Evolutionary conservation across 73 alveolate genomes (phyloP).

Genomic region (Loxodes magnus): DNA sequence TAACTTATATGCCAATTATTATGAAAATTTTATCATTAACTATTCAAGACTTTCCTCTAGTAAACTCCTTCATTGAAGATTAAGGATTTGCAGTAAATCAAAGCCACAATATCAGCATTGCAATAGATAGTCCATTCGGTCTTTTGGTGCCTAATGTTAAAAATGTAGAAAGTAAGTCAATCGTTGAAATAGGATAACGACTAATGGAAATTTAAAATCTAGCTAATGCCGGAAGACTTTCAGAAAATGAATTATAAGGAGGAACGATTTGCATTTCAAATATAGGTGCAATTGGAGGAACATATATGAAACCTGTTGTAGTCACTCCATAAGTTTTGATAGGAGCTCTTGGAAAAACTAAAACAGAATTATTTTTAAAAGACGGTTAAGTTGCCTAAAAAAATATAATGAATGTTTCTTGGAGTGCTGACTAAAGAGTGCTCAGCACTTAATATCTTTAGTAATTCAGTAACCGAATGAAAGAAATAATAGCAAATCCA

Average conservation of each 20-base stretch:
- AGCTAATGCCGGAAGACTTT: slow-evolving; percentile 46
- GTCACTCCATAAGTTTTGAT: slow-evolving; percentile 66
- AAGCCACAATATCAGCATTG: slow-evolving; percentile 69
- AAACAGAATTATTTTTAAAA: slow-evolving; percentile 17
- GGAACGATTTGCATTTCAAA: slow-evolving; percentile 72
- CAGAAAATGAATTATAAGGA: slow-evolving; percentile 49
- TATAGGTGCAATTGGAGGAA: slow-evolving; percentile 77
- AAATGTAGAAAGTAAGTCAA: slow-evolving; percentile 49
- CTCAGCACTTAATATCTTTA: too few species aligned
- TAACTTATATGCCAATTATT: slow-evolving; percentile 67
- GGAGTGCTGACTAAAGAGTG: too few species aligned
- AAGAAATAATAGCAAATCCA: too few species aligned
- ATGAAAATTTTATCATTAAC: slow-evolving; percentile 67
- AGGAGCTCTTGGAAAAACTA: slow-evolving; percentile 73
- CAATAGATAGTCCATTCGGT: slow-evolving; percentile 76
- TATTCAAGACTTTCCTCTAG: slow-evolving; percentile 40
- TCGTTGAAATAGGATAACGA: slow-evolving; percentile 53
- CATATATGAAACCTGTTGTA: slow-evolving; percentile 71
- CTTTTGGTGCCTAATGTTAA: slow-evolving; percentile 71
- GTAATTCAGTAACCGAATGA: too few species aligned
- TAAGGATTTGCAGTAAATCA: slow-evolving; percentile 48
- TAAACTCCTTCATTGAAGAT: slow-evolving; percentile 50
- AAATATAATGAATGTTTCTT: slow-evolving; percentile 1
- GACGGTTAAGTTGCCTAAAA: slow-evolving; percentile 9
- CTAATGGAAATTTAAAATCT: slow-evolving; percentile 31